Evolutionary conservation across 2,329 filamentous ascomycete species (phyloP), one percentile per base, ranked within the genome.

Genomic region (Davidsoniella eucalypti): DNA sequence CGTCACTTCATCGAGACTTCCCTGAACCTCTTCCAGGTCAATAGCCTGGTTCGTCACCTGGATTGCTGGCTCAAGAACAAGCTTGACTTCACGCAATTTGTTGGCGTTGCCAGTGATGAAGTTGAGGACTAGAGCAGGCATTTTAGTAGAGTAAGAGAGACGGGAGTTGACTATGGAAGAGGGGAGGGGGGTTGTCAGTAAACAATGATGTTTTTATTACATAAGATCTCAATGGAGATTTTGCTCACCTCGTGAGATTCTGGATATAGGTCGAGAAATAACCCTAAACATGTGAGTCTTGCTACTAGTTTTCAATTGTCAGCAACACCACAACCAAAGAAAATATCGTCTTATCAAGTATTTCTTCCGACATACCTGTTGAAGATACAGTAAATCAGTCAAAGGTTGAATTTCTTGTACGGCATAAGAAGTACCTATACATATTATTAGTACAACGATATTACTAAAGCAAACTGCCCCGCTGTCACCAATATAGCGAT

Each of bases 41-140:
- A 95, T 66, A 36, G 76, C 71, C 63, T 85, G 78, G 65, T 73
- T 90, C 50, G 76, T 73, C 40, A 98, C 73, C 55, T 81, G 71
- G 56, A 95, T 82, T 33, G 75, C 76, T 7, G 76, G 71, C 58
- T 82, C 80, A 2, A 98, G 75, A 58, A 98, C 95, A 16, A 84
- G 82, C 64, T 84, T 80, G 57, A 94, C 87, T 69, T 98, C 92
- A 52, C 73, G 69, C 51, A 98, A 75, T 69, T 98, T 98, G 70
- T 94, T 93, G 61, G 82, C 79, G 67, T 98, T 98, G 65, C 90
- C 84, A 2, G 90, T 96, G 62, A 98, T 94, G 70, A 98, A 98
- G 67, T 93, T 88, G 56, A 98, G 65, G 5, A 63, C 59, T 3
- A 62, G 61, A 45, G 67, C 63, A 21, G 44, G 10, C 68, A 73